phyloP scores from a whole-genome alignment of 1,139 yeast genomes.

The Pichia sp. region DNA sequence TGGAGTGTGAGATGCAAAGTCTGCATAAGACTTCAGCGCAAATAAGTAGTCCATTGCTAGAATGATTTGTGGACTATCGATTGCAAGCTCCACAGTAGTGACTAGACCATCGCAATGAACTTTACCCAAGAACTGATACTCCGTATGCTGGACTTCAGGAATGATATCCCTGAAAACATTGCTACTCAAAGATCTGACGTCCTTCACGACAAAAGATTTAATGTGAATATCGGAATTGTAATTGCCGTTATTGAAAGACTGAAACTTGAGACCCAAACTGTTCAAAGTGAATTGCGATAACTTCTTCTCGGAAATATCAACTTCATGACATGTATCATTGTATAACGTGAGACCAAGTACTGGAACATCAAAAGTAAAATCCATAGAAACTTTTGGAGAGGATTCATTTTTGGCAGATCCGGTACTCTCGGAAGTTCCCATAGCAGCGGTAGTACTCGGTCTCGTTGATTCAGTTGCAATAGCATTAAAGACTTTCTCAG shows the following conservation, averaged over 20 bases:
- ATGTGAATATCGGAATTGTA: slow-evolving; percentile 57
- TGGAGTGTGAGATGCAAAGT: slow-evolving; percentile 30
- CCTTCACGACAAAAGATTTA: slow-evolving; percentile 71
- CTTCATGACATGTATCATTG: slow-evolving; percentile 42
- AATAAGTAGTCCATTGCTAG: slow-evolving; percentile 81
- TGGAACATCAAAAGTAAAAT: slow-evolving; percentile 53
- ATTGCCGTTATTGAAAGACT: slow-evolving; percentile 48
- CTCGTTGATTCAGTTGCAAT: too few species aligned
- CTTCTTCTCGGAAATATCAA: slow-evolving; percentile 34
- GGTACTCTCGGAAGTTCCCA: too few species aligned
- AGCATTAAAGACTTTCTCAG: too few species aligned
- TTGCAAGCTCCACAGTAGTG: slow-evolving; percentile 41
- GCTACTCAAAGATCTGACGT: slow-evolving; percentile 52
- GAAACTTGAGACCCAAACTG: slow-evolving; percentile 44
- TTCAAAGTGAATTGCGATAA: slow-evolving; percentile 63
- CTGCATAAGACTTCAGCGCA: slow-evolving; percentile 61
- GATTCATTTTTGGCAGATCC: neutral
- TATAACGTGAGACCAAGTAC: slow-evolving; percentile 58
- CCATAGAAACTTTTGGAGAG: slow-evolving; percentile 23
- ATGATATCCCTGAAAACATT: slow-evolving; percentile 76
- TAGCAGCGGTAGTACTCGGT: too few species aligned
- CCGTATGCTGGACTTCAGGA: slow-evolving; percentile 58
- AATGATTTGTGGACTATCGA: slow-evolving; percentile 76
- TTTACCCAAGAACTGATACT: slow-evolving; percentile 65
- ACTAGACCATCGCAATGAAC: slow-evolving; percentile 35